Evolutionary conservation across 1,284 basidiomycete species (phyloP).

Genomic region (Cryptococcus floricola): DNA sequence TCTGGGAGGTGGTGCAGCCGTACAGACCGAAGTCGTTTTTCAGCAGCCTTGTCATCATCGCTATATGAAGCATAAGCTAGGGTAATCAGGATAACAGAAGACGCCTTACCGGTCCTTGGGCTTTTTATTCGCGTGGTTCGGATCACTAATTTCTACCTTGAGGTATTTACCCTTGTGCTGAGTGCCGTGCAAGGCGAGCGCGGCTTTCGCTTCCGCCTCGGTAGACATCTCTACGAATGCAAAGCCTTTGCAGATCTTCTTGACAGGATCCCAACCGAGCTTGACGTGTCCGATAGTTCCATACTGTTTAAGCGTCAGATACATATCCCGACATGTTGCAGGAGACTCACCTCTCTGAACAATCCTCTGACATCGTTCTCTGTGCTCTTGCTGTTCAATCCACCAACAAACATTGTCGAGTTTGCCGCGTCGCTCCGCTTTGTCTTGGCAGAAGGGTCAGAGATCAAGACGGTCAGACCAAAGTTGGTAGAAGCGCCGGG

Average conservation of each 20-base stretch:
- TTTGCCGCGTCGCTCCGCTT: conserved; percentile 82
- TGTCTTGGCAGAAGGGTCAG: conserved; percentile 84
- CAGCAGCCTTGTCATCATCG: conserved; percentile 48
- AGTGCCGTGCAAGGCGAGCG: conserved; percentile 73
- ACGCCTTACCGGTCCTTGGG: conserved; percentile 17
- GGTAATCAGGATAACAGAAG: background rate
- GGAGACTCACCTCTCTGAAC: conserved; percentile 73
- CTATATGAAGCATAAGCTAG: background rate
- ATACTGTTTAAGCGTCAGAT: conserved; percentile 55
- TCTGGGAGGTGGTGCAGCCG: conserved; percentile 70
- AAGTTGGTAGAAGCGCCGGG: conserved; percentile 51
- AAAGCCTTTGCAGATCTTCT: conserved; percentile 71
- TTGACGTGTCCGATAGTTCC: conserved; percentile 76
- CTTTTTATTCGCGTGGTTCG: conserved; percentile 32
- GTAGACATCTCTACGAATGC: conserved; percentile 89
- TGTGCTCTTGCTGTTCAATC: conserved; percentile 60
- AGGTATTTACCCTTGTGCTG: conserved; percentile 55
- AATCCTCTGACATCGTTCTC: conserved; percentile 68
- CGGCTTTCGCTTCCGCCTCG: conserved; percentile 67
- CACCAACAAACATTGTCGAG: conserved; percentile 80
- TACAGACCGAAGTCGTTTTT: conserved; percentile 58
- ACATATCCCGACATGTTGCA: background rate
- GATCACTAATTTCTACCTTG: conserved; percentile 39
- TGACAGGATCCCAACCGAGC: conserved; percentile 65
- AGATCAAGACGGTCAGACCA: conserved; percentile 74